Base-by-base conservation (phyloP, 768 basidiomycete species). In the Amanita exitialis region DNA sequence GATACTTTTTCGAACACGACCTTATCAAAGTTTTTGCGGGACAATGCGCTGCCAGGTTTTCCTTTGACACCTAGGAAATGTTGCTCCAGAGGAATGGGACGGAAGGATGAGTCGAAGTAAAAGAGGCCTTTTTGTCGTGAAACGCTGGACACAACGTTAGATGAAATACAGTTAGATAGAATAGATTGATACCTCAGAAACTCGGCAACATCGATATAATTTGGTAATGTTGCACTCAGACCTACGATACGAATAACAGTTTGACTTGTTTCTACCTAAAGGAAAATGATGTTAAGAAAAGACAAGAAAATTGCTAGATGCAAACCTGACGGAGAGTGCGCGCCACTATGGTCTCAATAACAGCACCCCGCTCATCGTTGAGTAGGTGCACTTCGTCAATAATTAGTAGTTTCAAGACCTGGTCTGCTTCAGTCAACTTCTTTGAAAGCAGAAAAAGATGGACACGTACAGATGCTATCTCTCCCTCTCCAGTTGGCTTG, bases 311-410 rank as follows among this genome's bases (percentile, higher is more conserved):
- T 35, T 53, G 38, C 47, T 42, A 30, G 41, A 28, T 42, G 28
- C 23, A 7, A 38, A 82, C 90, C 70, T 93, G 91, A 39, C 96
- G 80, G 20, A 97, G 69, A 2, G 96, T 99, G 56, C 96, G 76
- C 3, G 96, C 96, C 10, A 99, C 94, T 58, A 98, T 98, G 0
- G 93, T 90, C 66, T 99, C 96, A 55, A 99, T 93, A 30, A 98
- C 95, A 12, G 96, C 93, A 20, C 96, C 96, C 59, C 96, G 88
- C 53, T 96, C 94, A 69, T 98, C 96, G 60, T 97, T 97, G 43
- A 98, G 76, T 16, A 99, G 72, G 67, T 98, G 96, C 0, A 98
- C 90, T 66, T 99, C 96, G 57, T 98, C 96, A 53, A 98, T 95
- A 60, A 99, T 96, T 35, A 99, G 76, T 23, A 99, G 73, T 61